Evolutionary conservation across 2,329 filamentous ascomycete species (phyloP).

Genomic region (Colletotrichum sp.): DNA sequence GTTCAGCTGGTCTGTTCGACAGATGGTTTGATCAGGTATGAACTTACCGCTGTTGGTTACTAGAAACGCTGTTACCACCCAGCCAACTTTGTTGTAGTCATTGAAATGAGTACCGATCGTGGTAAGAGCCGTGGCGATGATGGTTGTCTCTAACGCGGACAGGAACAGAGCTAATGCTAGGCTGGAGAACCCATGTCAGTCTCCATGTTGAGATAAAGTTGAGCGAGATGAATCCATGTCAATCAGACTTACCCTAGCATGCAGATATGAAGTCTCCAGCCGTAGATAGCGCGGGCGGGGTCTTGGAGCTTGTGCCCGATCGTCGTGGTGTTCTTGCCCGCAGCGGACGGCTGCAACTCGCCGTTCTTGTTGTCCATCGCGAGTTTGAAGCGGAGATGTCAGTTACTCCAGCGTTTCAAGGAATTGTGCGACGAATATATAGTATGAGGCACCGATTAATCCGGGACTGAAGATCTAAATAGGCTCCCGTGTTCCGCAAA

Average conservation of each 20-base stretch:
- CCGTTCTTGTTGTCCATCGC: neutral
- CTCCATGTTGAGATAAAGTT: neutral
- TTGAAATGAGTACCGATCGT: neutral
- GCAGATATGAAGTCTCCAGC: neutral
- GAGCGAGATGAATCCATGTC: neutral
- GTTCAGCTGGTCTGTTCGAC: neutral
- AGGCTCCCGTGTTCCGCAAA: neutral
- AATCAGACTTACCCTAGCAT: neutral
- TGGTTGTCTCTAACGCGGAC: neutral
- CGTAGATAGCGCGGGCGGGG: neutral
- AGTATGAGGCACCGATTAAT: neutral
- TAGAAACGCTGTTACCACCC: neutral
- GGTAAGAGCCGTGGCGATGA: neutral
- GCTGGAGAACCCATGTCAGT: neutral
- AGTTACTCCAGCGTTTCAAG: neutral
- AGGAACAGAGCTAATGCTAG: neutral
- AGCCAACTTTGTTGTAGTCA: neutral
- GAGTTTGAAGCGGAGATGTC: neutral
- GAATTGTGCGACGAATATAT: neutral
- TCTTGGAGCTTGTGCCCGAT: neutral
- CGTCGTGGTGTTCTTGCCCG: neutral
- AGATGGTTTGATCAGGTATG: too few relatives aligned
- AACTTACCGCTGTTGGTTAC: neutral
- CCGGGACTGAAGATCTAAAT: neutral
- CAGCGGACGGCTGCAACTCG: neutral